Evolutionary conservation across 371 early-diverging fungal genomes (phyloP).

Genomic region (Haplosporangium sp.): DNA sequence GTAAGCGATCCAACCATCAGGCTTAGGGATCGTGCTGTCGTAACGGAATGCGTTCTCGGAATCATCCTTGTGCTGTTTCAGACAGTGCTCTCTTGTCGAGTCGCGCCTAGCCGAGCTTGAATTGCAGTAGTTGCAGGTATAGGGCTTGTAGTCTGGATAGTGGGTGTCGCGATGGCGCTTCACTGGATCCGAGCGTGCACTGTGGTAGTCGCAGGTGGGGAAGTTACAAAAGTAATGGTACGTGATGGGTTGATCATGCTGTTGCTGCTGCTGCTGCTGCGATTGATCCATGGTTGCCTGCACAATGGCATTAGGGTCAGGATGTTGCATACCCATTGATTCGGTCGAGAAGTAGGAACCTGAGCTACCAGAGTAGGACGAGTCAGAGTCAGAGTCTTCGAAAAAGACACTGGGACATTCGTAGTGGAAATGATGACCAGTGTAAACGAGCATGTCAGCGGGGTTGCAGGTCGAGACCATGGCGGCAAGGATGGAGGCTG

Average conservation of each 20-base stretch:
- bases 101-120: slow-evolving; percentile 49
- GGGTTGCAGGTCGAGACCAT: slow-evolving; percentile 43
- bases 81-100: slow-evolving; percentile 50
- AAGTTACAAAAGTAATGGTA: slow-evolving; percentile 53
- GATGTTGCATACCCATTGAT: slow-evolving; percentile 14
- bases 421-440: slow-evolving; percentile 25
- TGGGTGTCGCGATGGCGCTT: slow-evolving; percentile 55
- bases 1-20: slow-evolving; percentile 54
- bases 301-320: not conserved
- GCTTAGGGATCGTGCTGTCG: slow-evolving; percentile 44
- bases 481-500: slow-evolving; percentile 40
- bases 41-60: slow-evolving; percentile 48
- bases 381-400: slow-evolving; percentile 50
- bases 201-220: slow-evolving; percentile 53
- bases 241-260: slow-evolving; percentile 33
- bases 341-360: slow-evolving; percentile 33
- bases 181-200: slow-evolving; percentile 52
- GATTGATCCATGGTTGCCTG: slow-evolving; percentile 1
- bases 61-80: slow-evolving; percentile 55
- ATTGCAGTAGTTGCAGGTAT: slow-evolving; percentile 51
- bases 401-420: slow-evolving; percentile 17
- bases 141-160: slow-evolving; percentile 54
- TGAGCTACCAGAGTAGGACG: slow-evolving; percentile 34
- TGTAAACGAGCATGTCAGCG: slow-evolving; percentile 38
- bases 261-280: not conserved